Evolutionary conservation across 176 grass and related monocot species (phyloP).

Genomic region (Oryza meyeriana): DNA sequence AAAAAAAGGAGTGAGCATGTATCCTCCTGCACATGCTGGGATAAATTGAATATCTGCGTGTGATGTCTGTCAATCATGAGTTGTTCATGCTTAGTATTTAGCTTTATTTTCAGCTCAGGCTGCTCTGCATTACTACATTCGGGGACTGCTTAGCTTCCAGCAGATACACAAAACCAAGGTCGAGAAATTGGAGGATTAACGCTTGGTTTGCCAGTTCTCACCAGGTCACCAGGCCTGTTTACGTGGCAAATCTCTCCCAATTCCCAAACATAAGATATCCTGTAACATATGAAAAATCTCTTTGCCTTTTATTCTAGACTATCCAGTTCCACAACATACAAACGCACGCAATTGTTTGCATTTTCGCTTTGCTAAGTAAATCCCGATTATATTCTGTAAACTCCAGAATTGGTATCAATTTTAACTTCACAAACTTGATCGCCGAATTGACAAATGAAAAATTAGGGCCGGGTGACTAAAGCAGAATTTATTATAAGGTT

Average conservation of each 20-base stretch:
- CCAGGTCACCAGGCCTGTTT: background rate
- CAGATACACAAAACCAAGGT: background rate
- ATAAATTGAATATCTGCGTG: background rate
- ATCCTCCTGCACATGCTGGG: background rate
- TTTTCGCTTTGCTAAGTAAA: background rate
- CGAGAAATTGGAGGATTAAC: background rate
- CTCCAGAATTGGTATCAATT: background rate
- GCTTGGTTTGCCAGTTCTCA: background rate
- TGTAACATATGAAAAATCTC: background rate
- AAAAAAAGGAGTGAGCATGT: background rate
- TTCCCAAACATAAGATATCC: background rate
- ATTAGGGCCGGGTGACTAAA: background rate
- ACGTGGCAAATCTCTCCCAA: background rate
- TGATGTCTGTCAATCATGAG: background rate
- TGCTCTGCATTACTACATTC: background rate
- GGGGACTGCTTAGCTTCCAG: background rate
- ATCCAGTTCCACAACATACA: background rate
- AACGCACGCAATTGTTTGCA: background rate
- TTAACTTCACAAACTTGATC: background rate
- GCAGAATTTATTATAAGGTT: conserved; percentile 22
- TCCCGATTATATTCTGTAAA: background rate
- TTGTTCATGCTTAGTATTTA: background rate
- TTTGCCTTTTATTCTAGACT: background rate
- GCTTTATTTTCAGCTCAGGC: background rate
- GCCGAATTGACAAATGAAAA: background rate